Percentiles rank a stretch among this genome's conserved stretches.
These are phyloP conservation scores for Neonectria magnoliae DNA, from an alignment of 2,329 filamentous ascomycete genomes.

Conservation along the genomic window DNA sequence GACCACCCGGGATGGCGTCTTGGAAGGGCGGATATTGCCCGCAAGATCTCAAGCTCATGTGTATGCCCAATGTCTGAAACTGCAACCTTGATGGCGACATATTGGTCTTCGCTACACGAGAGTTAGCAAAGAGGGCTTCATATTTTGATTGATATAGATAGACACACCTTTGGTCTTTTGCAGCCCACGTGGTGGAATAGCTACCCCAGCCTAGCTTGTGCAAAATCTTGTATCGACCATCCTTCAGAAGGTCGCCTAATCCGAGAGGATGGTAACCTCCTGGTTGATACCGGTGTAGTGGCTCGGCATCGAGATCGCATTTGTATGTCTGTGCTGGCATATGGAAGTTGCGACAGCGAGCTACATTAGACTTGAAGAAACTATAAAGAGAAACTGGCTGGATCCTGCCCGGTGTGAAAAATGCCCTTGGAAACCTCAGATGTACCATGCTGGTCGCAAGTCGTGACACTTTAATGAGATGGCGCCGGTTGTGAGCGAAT, in stretches of 20 bases:
- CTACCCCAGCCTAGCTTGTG: conserved; percentile 57
- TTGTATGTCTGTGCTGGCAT: conserved; percentile 12
- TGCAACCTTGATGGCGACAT: conserved; percentile 30
- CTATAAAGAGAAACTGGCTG: not conserved
- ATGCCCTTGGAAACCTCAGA: not conserved
- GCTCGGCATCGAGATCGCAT: conserved; percentile 30
- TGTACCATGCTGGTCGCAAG: not conserved
- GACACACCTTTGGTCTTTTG: conserved; percentile 42
- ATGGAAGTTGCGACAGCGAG: conserved; percentile 4
- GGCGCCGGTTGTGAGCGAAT: not conserved
- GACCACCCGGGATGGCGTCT: too few relatives aligned
- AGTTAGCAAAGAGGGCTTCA: not conserved
- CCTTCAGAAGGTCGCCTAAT: conserved; percentile 50
- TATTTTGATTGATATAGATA: not conserved
- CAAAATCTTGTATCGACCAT: conserved; percentile 53
- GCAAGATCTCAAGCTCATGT: too few relatives aligned
- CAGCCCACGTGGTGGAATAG: conserved; percentile 58
- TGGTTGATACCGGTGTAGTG: conserved; percentile 42
- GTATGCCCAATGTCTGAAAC: not conserved
- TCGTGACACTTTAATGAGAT: not conserved
- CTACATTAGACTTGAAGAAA: not conserved
- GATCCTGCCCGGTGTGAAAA: not conserved
- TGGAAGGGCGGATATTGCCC: too few relatives aligned
- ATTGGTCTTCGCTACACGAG: not conserved
- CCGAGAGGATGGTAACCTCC: conserved; percentile 55